A percentile compares a stretch with the other conserved stretches of the same genome.
phyloP scores from a whole-genome alignment of 2,329 filamentous ascomycete genomes.

The Xylariaceae sp. region DNA sequence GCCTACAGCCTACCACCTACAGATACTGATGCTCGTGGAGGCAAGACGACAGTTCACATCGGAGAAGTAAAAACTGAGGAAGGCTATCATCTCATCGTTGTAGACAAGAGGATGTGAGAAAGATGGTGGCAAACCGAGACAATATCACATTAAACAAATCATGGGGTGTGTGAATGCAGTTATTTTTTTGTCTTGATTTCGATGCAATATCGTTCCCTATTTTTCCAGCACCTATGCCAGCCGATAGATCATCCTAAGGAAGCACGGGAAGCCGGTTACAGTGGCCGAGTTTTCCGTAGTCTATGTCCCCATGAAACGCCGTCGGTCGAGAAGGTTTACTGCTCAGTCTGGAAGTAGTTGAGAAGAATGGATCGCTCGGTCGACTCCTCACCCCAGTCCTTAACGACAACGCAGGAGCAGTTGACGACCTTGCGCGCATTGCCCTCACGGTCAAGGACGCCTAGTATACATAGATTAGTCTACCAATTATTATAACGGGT shows the following conservation, averaged over 20 bases:
- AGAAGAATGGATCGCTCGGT: slow-evolving; percentile 98
- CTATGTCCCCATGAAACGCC: slow-evolving; percentile 32
- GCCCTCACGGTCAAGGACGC: slow-evolving; percentile 97
- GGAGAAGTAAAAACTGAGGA: slow-evolving; percentile 70
- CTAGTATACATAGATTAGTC: too few relatives aligned
- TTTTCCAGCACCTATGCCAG: slow-evolving; percentile 38
- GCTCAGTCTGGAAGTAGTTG: slow-evolving; percentile 99
- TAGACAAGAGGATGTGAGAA: slow-evolving; percentile 53
- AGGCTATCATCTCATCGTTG: slow-evolving; percentile 80
- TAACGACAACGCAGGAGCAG: slow-evolving; percentile 99
- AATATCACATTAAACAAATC: slow-evolving; percentile 5
- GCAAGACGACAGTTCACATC: slow-evolving; percentile 51
- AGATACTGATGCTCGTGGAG: slow-evolving; percentile 54
- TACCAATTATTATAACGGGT: too few relatives aligned
- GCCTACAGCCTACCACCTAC: slow-evolving; percentile 56
- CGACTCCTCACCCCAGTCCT: slow-evolving; percentile 99
- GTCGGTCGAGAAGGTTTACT: slow-evolving; percentile 46
- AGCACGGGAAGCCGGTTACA: slow-evolving; percentile 23
- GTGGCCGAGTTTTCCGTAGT: slow-evolving; percentile 23
- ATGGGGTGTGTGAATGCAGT: slow-evolving; percentile 20
- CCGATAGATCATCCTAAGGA: slow-evolving; percentile 35
- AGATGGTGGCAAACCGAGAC: too few relatives aligned
- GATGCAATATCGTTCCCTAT: slow-evolving; percentile 27
- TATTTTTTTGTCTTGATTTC: slow-evolving; percentile 40
- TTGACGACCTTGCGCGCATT: slow-evolving; percentile 99